phyloP scores from a whole-genome alignment of 2,329 filamentous ascomycete genomes.

The Pseudogymnoascus sp. region DNA sequence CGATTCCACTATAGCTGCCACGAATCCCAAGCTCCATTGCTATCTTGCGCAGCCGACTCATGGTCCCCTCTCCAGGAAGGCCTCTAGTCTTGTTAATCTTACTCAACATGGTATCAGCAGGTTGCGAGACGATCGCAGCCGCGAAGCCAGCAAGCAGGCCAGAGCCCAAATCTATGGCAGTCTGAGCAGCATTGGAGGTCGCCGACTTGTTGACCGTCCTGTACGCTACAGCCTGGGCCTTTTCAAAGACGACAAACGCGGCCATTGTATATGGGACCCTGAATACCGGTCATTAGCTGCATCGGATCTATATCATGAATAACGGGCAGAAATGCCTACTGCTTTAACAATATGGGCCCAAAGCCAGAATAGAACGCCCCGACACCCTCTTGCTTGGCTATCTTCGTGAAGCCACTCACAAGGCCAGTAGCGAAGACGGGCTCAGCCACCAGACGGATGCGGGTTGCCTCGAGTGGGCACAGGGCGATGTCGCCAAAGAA shows the following conservation, averaged over 20 bases:
- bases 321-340: conserved; percentile 41
- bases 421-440: conserved; percentile 78
- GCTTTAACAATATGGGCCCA: conserved; percentile 77
- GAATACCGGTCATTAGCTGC: conserved; percentile 18
- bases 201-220: conserved; percentile 60
- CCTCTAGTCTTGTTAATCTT: conserved; percentile 96
- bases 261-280: conserved; percentile 89
- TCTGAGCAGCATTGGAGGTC: conserved; percentile 62
- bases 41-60: conserved; percentile 77
- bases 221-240: conserved; percentile 70
- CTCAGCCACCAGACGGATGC: conserved; percentile 86
- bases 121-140: conserved; percentile 78
- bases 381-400: conserved; percentile 71
- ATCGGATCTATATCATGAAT: neutral
- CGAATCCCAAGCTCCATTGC: conserved; percentile 73
- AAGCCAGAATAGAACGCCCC: conserved; percentile 88
- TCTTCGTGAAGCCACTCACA: conserved; percentile 72
- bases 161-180: conserved; percentile 69
- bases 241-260: conserved; percentile 93
- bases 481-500: conserved; percentile 73
- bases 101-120: conserved; percentile 86
- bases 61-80: conserved; percentile 75
- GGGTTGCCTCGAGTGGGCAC: conserved; percentile 85
- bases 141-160: conserved; percentile 77
- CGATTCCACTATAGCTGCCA: conserved; percentile 73